Conservation (phyloP, 2,329 filamentous ascomycete species). For the Cercospora sojina region DNA sequence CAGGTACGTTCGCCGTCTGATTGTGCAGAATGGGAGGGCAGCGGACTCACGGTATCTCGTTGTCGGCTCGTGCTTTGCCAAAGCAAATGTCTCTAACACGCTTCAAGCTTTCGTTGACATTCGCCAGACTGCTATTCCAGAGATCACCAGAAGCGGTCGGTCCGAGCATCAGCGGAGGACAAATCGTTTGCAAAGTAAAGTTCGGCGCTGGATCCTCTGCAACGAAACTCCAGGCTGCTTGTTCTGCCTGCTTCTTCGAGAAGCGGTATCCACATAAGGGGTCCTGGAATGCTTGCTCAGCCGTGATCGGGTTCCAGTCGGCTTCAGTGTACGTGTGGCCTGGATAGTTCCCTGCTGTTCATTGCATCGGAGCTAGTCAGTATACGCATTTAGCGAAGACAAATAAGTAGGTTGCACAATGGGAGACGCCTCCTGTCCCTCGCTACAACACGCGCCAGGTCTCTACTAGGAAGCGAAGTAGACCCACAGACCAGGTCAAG, state of each 20-base stretch:
- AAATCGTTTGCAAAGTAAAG: slow-evolving; percentile 3
- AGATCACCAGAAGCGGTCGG: slow-evolving; percentile 6
- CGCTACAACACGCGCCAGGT: not conserved
- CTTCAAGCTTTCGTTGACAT: slow-evolving; percentile 7
- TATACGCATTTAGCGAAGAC: not conserved
- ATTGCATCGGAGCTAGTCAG: not conserved
- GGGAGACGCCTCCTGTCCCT: not conserved
- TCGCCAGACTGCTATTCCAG: not conserved
- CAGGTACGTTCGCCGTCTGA: not conserved
- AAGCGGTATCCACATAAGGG: slow-evolving; percentile 1
- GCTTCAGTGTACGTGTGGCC: slow-evolving; percentile 3
- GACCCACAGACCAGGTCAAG: not conserved
- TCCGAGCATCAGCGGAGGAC: slow-evolving; percentile 7
- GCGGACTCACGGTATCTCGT: slow-evolving; percentile 3
- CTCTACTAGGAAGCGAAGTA: slow-evolving; percentile 1
- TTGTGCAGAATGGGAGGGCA: not conserved
- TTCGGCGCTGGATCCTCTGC: not conserved
- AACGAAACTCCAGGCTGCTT: slow-evolving; percentile 7
- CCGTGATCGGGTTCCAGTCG: slow-evolving; percentile 13
- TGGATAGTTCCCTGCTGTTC: slow-evolving; percentile 8
- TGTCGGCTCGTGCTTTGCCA: slow-evolving; percentile 1
- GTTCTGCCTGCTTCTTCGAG: slow-evolving; percentile 8
- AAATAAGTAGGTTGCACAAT: not conserved
- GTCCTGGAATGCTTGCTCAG: slow-evolving; percentile 6
- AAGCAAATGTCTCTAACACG: slow-evolving; percentile 8